Base-by-base conservation (phyloP, 2,329 filamentous ascomycete species). In the Sporothrix mexicana region DNA sequence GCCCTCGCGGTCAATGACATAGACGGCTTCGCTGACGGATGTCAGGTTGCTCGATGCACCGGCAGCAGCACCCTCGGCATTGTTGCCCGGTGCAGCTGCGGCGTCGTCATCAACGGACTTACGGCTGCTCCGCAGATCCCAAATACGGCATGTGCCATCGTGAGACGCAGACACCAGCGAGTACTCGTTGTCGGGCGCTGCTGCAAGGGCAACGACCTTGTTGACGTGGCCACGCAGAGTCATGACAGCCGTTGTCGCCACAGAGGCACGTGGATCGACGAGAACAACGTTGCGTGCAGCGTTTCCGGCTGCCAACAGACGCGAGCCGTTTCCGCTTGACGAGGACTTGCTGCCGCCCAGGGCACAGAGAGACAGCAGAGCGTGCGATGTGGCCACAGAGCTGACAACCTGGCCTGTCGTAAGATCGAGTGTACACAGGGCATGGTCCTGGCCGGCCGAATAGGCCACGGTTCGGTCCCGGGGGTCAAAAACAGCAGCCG, bases 171-270 rank as follows among this genome's bases (percentile, higher is more conserved):
- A 96, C 0, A 95, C 93, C 9, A 99, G 86, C n/a, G 92, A 90
- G 83, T 95, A 93, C 75, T 91, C 89, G 78, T 91, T 95, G 55
- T 89, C 87, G 7, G 88, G 90, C 53, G 83, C 85, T 10, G 84
- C 79, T 17, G 81, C 80, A 45, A 90, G 78, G 8, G 83, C 84
- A 1, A 85, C 84, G 20, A 91, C 85, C 83, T 88, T 88, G 83
- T 97, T 97, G 74, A 90, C 90, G 83, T 98, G 95, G 0, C 95
- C 95, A 47, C 94, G 89, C 23, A 98, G 88, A n/a, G 94, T 97
- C 90, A 98, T 93, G 55, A 94, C 93, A 12, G 92, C 90, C 30
- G 95, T 92, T 1, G 90, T 88, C 1, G 90, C 88, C 3, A 94
- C 92, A 3, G 91, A 92, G 43, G 89, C 91, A 70, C 96, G 90